Evolutionary conservation across 1,139 yeast species (phyloP).

Genomic region (Candida glucosophila): DNA sequence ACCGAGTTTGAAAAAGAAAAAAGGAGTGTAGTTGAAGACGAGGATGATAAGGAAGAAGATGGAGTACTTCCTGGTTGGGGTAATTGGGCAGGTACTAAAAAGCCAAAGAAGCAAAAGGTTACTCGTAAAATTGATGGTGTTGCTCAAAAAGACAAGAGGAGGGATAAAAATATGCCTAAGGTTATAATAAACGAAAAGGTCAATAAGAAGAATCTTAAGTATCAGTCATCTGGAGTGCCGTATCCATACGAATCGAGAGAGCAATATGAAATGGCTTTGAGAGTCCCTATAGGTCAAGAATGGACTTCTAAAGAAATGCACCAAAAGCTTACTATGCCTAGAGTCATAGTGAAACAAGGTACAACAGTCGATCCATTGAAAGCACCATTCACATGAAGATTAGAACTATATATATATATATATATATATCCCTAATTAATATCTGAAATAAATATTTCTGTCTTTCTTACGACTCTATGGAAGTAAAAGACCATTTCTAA

Average conservation of each 20-base stretch:
- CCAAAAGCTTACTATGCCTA: conserved; percentile 83
- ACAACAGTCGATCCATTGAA: conserved; percentile 84
- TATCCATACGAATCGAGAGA: conserved; percentile 90
- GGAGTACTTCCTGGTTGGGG: conserved; percentile 95
- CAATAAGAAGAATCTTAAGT: conserved; percentile 76
- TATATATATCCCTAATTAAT: neutral
- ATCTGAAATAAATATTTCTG: neutral
- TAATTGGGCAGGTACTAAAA: conserved; percentile 62
- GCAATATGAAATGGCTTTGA: conserved; percentile 86
- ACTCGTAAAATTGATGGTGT: conserved; percentile 69
- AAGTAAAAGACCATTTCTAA: conserved; percentile 62
- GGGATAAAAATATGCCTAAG: conserved; percentile 64
- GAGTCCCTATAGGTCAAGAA: conserved; percentile 97
- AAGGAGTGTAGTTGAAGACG: conserved; percentile 56
- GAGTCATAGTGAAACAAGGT: conserved; percentile 81
- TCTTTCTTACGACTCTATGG: conserved; percentile 6
- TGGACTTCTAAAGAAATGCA: conserved; percentile 88
- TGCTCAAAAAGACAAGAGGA: conserved; percentile 58
- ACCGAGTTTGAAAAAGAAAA: conserved; percentile 74
- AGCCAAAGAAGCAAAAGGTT: conserved; percentile 52
- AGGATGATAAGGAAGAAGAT: conserved; percentile 83
- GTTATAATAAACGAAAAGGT: conserved; percentile 87
- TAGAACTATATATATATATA: neutral
- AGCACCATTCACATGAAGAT: conserved; percentile 49
- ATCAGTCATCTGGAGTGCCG: conserved; percentile 82